Conservation (phyloP, 1,139 yeast species). For the Suhomyces ambrosiae region DNA sequence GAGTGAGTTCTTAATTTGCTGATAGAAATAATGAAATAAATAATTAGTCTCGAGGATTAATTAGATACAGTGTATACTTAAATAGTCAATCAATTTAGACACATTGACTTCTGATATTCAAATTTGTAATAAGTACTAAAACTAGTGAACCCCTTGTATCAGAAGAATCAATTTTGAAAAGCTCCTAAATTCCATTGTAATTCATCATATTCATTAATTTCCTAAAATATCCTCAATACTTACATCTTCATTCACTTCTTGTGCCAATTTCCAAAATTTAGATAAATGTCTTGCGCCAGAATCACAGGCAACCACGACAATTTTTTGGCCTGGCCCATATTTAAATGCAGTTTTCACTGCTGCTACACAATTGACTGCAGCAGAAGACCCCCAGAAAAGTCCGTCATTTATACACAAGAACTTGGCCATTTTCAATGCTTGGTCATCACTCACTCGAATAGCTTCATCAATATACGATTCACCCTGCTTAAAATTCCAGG, state of each 20-base stretch:
- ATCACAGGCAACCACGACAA: constrained; percentile 92
- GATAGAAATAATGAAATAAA: no score
- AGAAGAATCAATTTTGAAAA: no score
- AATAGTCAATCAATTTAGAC: background rate
- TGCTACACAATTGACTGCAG: constrained; percentile 92
- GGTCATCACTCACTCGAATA: constrained; percentile 71
- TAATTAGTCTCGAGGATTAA: constrained; percentile 6
- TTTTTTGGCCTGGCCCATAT: constrained; percentile 62
- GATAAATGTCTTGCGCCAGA: constrained; percentile 87
- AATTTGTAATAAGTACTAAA: background rate
- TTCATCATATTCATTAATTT: background rate
- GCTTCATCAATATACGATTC: constrained; percentile 76
- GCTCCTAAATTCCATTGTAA: background rate
- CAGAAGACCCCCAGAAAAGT: constrained; percentile 85
- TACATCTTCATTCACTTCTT: constrained; percentile 29
- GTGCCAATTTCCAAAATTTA: constrained; percentile 85
- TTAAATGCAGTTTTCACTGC: constrained; percentile 67
- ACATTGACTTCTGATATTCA: background rate
- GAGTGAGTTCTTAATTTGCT: no score
- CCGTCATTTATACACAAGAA: constrained; percentile 83
- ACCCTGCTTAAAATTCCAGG: constrained; percentile 77
- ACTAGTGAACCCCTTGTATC: no score
- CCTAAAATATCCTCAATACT: constrained; percentile 34
- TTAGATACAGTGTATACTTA: constrained; percentile 1
- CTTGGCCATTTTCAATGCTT: constrained; percentile 88